Base-by-base conservation (phyloP, 768 basidiomycete genomes). In the Calocybe indica region DNA sequence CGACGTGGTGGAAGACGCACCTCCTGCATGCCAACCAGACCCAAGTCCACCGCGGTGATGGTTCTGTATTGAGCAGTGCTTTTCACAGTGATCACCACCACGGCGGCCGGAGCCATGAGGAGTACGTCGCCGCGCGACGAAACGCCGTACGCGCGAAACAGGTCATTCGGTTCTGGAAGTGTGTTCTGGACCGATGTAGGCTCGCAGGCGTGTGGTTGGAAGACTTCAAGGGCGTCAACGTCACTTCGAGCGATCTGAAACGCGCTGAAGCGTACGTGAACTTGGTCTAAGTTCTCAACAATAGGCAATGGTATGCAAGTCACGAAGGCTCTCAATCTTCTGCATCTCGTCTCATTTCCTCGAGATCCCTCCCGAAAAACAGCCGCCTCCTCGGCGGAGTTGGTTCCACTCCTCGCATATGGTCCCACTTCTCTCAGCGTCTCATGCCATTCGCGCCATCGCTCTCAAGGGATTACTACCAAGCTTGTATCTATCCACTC, bases 121-220 rank as follows among this genome's bases (percentile, higher is more conserved):
- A 45, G 49, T 15, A 42, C 47, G 40, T 56, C 9, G 30, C 12
- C 28, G 28, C 31, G 8, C 42, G 35, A 30, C 8, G 35, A 15
- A 10, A 32, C 31, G 35, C 42, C 12, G n/a, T n/a, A 5, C 29
- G 60, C 47, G 54, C 53, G 39, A n/a, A 51, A 22, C 52, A 44
- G 49, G 58, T 65, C 10, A 28, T 63, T 34, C 29, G 57, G 40
- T 74, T 85, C 48, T 80, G 79, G 79, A 63, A 64, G 47, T 62
- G 64, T 34, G 75, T 80, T 39, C 46, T 80, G 41, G 62, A 64
- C 40, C 62, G 71, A 49, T 85, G 83, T 61, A 64, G 69, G 41
- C 71, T 68, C 51, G 68, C 75, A 6, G 74, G 69, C 33, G 81
- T 87, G 49, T 80, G 76, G 73, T 61, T 87, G 43, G 82, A 87